These are phyloP conservation scores for Saccharomycopsis fodiens DNA, from an alignment of 805 yeast genomes.

Conservation along the genomic window DNA sequence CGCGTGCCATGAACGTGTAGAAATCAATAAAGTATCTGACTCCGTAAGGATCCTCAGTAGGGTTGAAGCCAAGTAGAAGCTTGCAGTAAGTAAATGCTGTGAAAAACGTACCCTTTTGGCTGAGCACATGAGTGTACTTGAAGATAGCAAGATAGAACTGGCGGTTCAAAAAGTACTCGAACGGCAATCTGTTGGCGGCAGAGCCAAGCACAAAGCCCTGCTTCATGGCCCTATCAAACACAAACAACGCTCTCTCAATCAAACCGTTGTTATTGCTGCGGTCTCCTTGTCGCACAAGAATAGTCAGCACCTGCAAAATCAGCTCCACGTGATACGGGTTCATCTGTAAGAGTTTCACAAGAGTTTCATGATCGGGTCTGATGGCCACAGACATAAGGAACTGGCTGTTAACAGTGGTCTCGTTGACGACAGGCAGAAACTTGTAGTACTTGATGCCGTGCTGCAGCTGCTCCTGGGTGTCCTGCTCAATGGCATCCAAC, in stretches of 20 bases:
- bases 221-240: slow-evolving; percentile 68
- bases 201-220: slow-evolving; percentile 49
- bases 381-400: slow-evolving; percentile 61
- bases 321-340: slow-evolving; percentile 74
- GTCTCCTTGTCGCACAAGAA: slow-evolving; percentile 70
- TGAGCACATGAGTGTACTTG: slow-evolving; percentile 60
- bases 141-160: slow-evolving; percentile 69
- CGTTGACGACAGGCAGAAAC: slow-evolving; percentile 35
- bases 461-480: slow-evolving; percentile 31
- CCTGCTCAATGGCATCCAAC: slow-evolving; percentile 41
- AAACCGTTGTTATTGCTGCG: slow-evolving; percentile 64
- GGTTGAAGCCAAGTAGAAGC: slow-evolving; percentile 58
- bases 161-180: slow-evolving; percentile 65
- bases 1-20: slow-evolving; percentile 61
- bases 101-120: slow-evolving; percentile 67
- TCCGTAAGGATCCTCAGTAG: slow-evolving; percentile 79
- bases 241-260: slow-evolving; percentile 69
- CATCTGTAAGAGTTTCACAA: slow-evolving; percentile 48
- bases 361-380: slow-evolving; percentile 73
- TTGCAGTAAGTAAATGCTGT: slow-evolving; percentile 77
- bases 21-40: slow-evolving; percentile 77
- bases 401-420: slow-evolving; percentile 31
- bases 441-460: slow-evolving; percentile 50
- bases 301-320: slow-evolving; percentile 69
- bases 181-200: slow-evolving; percentile 60